These are phyloP conservation scores for Tilletia walkeri DNA, from an alignment of 1,284 basidiomycete genomes.

Conservation along the genomic window DNA sequence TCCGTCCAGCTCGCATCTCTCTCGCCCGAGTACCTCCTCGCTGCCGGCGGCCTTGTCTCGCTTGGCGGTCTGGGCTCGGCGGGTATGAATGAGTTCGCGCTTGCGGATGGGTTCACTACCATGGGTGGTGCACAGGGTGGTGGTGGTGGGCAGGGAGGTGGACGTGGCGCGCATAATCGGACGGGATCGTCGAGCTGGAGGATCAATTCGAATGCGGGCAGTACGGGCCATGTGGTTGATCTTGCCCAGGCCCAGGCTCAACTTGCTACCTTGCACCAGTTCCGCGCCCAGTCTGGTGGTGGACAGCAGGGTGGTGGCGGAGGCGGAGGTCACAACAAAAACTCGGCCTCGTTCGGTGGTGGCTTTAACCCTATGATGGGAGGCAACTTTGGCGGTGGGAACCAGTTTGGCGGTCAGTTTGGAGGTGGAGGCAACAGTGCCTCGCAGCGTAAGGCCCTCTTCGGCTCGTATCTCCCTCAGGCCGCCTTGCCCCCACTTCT, in stretches of 20 bases:
- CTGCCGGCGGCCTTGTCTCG: conserved; percentile 50
- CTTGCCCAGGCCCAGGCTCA: conserved; percentile 73
- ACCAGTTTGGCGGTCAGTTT: conserved; percentile 56
- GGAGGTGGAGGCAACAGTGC: conserved; percentile 59
- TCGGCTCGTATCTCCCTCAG: conserved; percentile 97
- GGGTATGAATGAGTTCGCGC: conserved; percentile 39
- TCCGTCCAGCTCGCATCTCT: conserved; percentile 49
- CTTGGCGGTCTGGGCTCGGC: conserved; percentile 33
- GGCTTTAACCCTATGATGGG: conserved; percentile 77
- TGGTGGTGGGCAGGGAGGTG: conserved; percentile 33
- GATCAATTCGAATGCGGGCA: conserved; percentile 29
- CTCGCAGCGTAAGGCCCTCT: conserved; percentile 94
- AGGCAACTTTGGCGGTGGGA: conserved; percentile 57
- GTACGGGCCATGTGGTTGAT: conserved; percentile 43
- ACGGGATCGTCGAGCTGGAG: conserved; percentile 34
- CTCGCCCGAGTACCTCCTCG: conserved; percentile 52
- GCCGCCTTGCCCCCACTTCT: conserved; percentile 93
- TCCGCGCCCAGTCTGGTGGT: conserved; percentile 67
- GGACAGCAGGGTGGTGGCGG: too few species aligned
- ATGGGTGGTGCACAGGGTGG: conserved; percentile 32
- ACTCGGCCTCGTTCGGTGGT: conserved; percentile 89
- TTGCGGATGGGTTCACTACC: conserved; percentile 46
- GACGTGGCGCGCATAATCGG: conserved; percentile 32
- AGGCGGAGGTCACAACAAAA: conserved; percentile 77
- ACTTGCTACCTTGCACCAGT: conserved; percentile 91